Percentiles rank a stretch among this genome's conserved stretches.
Conservation (phyloP, 2,329 filamentous ascomycete genomes). For the Pyricularia sp. region DNA sequence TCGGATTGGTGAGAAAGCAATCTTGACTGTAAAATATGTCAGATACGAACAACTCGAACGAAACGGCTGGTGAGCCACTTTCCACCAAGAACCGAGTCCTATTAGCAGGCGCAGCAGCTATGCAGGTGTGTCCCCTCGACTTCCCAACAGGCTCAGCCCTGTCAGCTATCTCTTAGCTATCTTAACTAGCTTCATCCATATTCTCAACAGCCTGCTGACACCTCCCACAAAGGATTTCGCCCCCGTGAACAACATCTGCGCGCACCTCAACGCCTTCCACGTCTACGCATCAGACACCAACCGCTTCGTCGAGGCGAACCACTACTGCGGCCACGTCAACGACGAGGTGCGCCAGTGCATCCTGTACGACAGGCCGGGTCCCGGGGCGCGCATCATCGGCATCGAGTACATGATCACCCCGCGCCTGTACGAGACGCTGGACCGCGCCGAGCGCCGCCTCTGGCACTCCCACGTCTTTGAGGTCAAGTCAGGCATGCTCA, state of each 20-base stretch:
- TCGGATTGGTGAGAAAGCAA: neutral
- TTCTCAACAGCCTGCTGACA: neutral
- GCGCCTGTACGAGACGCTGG: conserved; percentile 56
- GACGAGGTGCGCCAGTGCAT: conserved; percentile 77
- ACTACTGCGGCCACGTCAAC: conserved; percentile 75
- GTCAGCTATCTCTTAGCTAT: too few species aligned
- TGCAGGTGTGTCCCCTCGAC: conserved; percentile 35
- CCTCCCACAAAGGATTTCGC: conserved; percentile 45
- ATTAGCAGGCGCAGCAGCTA: conserved; percentile 49
- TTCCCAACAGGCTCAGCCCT: conserved; percentile 4
- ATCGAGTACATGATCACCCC: conserved; percentile 83
- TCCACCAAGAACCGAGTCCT: conserved; percentile 47
- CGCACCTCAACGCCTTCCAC: conserved; percentile 81
- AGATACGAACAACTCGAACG: neutral
- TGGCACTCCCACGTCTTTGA: conserved; percentile 76
- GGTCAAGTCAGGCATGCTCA: conserved; percentile 70
- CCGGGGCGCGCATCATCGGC: conserved; percentile 66
- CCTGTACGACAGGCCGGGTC: conserved; percentile 61
- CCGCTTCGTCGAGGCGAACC: conserved; percentile 67
- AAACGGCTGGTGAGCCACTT: conserved; percentile 33
- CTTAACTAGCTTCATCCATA: neutral
- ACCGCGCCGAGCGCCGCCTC: conserved; percentile 57
- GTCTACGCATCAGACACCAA: conserved; percentile 65
- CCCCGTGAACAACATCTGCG: conserved; percentile 67
- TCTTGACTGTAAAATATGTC: neutral